Evolutionary conservation across 2,329 filamentous ascomycete species (phyloP).

Genomic region (Aspergillus nomiae): DNA sequence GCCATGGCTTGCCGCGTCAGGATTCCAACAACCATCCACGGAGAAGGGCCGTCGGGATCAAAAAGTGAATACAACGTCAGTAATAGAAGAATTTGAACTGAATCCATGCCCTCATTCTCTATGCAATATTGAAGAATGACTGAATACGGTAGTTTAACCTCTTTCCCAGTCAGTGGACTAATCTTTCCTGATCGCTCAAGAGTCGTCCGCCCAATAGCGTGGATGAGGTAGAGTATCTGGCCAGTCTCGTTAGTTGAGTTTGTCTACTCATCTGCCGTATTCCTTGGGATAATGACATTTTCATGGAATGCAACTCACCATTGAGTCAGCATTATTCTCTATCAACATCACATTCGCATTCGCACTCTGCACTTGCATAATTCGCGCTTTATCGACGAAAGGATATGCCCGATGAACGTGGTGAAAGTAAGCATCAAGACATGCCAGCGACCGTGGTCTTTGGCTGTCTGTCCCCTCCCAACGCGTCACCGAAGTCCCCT

Average conservation of each 20-base stretch:
- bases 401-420: not conserved
- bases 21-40: conserved; percentile 7
- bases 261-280: not conserved
- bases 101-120: not conserved
- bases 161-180: not conserved
- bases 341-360: not conserved
- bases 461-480: not conserved
- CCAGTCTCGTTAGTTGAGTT: not conserved
- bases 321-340: not conserved
- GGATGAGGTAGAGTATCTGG: not conserved
- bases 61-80: not conserved
- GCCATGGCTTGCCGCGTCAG: conserved; percentile 8
- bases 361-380: not conserved
- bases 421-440: not conserved
- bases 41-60: not conserved
- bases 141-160: not conserved
- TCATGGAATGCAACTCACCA: not conserved
- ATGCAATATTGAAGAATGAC: not conserved
- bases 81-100: not conserved
- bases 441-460: not conserved
- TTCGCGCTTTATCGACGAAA: not conserved
- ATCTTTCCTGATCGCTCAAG: not conserved
- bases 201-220: not conserved
- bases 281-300: not conserved
- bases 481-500: not conserved